A percentile compares a stretch with the other conserved stretches of the same genome.
Conservation (phyloP, 495 filamentous ascomycete genomes). For the Parathielavia appendiculata region DNA sequence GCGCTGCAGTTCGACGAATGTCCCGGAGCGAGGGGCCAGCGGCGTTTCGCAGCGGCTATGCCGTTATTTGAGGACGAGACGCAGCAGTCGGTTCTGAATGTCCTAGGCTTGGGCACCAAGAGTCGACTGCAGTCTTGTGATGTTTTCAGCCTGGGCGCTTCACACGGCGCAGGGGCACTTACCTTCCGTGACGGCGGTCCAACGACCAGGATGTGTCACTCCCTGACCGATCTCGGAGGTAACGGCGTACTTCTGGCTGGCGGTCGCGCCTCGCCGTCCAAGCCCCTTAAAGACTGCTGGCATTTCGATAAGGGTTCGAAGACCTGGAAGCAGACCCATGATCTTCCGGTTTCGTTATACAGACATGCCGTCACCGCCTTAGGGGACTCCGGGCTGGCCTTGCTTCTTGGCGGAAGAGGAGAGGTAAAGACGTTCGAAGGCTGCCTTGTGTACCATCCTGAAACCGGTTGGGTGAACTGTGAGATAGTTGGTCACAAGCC, state of each 20-base stretch:
- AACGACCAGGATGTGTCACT: constrained; percentile 68
- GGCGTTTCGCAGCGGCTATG: constrained; percentile 41
- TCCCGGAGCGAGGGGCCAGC: constrained; percentile 33
- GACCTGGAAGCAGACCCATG: constrained; percentile 56
- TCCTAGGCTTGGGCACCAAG: constrained; percentile 59
- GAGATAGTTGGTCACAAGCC: constrained; percentile 33
- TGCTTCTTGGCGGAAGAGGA: constrained; percentile 28
- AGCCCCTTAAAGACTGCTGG: constrained; percentile 67
- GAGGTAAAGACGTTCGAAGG: constrained; percentile 43
- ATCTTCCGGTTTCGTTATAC: constrained; percentile 61
- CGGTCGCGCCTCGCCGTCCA: constrained; percentile 68
- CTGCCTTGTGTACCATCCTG: constrained; percentile 60
- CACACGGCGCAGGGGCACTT: constrained; percentile 12
- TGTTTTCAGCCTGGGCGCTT: constrained; percentile 41
- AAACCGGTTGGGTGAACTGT: constrained; percentile 43
- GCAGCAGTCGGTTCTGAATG: constrained; percentile 32
- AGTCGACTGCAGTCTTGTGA: constrained; percentile 57
- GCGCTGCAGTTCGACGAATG: constrained; percentile 28
- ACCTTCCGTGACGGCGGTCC: constrained; percentile 35
- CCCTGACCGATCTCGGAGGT: constrained; percentile 54
- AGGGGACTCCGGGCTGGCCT: constrained; percentile 44
- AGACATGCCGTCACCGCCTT: constrained; percentile 64
- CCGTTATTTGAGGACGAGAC: constrained; percentile 11
- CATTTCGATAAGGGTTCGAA: constrained; percentile 45
- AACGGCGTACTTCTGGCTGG: constrained; percentile 61